Conservation (phyloP, 1,284 basidiomycete species). For the Tilletia caries region DNA sequence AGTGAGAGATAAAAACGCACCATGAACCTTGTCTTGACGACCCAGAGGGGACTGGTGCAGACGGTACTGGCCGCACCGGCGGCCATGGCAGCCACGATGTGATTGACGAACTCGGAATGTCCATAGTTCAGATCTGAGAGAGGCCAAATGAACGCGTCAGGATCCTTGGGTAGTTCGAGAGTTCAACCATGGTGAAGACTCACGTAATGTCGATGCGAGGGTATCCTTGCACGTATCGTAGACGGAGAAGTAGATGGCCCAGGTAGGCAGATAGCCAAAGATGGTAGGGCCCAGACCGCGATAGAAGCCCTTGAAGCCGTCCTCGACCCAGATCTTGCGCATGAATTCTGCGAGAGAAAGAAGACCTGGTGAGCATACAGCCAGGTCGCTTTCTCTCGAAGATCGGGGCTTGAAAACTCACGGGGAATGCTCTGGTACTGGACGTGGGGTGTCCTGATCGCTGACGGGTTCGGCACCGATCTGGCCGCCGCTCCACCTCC, state of each 20-base stretch:
- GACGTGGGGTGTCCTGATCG: background rate
- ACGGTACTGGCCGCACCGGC: constrained; percentile 46
- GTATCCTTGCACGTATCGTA: constrained; percentile 43
- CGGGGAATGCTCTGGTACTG: constrained; percentile 11
- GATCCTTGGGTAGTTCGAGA: background rate
- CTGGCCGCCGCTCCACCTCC: too few relatives aligned
- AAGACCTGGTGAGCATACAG: background rate
- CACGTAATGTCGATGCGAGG: constrained; percentile 15
- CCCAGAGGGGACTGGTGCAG: constrained; percentile 51
- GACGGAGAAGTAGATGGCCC: constrained; percentile 53
- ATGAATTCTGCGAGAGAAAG: constrained; percentile 20
- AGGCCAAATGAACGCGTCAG: background rate
- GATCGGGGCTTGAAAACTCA: too few relatives aligned
- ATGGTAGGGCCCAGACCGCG: constrained; percentile 50
- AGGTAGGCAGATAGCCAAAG: constrained; percentile 51
- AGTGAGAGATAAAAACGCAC: constrained; percentile 12
- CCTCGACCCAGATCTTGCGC: constrained; percentile 39
- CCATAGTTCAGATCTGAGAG: background rate
- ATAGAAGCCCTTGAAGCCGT: constrained; percentile 50
- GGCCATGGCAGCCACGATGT: constrained; percentile 48
- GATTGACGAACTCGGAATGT: constrained; percentile 34
- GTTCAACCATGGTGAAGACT: background rate
- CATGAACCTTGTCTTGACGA: constrained; percentile 52
- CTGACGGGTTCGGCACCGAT: too few relatives aligned
- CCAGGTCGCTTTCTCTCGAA: background rate